Evolutionary conservation across 116 monocot species (phyloP), one percentile per base, ranked within the genome.

Genomic region (Zostera marina): DNA sequence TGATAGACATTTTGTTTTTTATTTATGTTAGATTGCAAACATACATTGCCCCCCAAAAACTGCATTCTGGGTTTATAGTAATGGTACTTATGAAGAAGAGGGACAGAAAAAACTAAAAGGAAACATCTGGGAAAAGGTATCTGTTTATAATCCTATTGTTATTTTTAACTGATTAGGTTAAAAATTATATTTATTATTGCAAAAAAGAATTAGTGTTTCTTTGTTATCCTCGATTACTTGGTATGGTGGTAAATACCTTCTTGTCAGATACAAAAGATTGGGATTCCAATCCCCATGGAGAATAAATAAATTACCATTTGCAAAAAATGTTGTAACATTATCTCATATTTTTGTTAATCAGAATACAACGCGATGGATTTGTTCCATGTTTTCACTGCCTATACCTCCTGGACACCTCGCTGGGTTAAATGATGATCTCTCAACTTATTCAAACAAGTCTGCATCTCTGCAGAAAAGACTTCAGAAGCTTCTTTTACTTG

Each of bases 401-500:
- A 74, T 76, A 9, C 92, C 83, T 58, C 82, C 65, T 54, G 63
- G 32, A 44, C 53, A 7, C 24, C 61, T 70, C 48, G 38, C 67
- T 68, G 72, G 76, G 22, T 51, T 53, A 42, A 78, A 55, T 42
- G 71, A 72, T 53, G 83, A 82, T 58, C 51, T 63, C 65, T 72
- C 81, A 46, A 24, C 38, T 24, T 81, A 74, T 73, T 71, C 76
- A 67, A 64, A 71, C 23, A 81, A 73, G 75, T 63, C 76, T 24
- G 71, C 84, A 21, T 87, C 87, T 10, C 87, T 87, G 17, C 81
- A 78, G 40, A 93, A 84, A 74, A 76, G 80, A 53, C 64, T 81
- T 47, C 93, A 87, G 49, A 92, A 83, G 63, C 92, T 92, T 65
- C 58, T 92, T 52, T 63, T 92, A 45, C 76, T 92, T 68, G 87